Evolutionary conservation across 768 basidiomycete genomes (phyloP).

Genomic region (Vararia minispora): DNA sequence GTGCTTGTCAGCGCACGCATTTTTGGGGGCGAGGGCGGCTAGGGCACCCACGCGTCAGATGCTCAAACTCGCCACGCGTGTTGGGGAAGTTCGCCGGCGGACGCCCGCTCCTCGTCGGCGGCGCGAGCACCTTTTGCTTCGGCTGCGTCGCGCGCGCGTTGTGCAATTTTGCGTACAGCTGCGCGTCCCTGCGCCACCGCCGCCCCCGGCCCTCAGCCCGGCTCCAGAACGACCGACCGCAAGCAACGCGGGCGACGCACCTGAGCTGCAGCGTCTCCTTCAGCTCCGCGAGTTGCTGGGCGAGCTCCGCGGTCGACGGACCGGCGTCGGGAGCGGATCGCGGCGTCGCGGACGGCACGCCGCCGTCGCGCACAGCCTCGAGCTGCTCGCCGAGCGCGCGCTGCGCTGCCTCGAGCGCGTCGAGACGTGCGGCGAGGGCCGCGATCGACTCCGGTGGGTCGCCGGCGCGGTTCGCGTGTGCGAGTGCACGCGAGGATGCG

Average conservation of each 20-base stretch:
- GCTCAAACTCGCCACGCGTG: conserved; percentile 32
- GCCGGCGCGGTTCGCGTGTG: conserved; percentile 10
- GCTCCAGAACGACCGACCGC: not conserved
- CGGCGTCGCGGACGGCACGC: conserved; percentile 5
- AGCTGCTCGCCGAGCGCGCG: conserved; percentile 22
- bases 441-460: conserved; percentile 10
- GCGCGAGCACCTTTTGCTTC: conserved; percentile 23
- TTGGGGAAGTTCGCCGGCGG: conserved; percentile 24
- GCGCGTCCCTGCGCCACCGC: conserved; percentile 21
- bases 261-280: conserved; percentile 24
- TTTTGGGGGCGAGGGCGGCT: not conserved
- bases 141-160: conserved; percentile 24
- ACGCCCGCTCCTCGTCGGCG: conserved; percentile 23
- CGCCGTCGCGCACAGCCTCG: conserved; percentile 16
- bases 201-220: not conserved
- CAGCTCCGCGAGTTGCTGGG: conserved; percentile 24
- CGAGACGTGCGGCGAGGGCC: conserved; percentile 18
- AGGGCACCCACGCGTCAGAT: conserved; percentile 31
- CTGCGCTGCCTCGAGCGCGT: conserved; percentile 24
- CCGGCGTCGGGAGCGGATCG: conserved; percentile 8
- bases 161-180: conserved; percentile 25
- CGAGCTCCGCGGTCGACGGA: conserved; percentile 23
- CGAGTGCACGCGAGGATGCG: conserved; percentile 28
- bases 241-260: conserved; percentile 15
- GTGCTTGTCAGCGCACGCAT: not conserved